phyloP scores from a whole-genome alignment of 1,284 basidiomycete species.

The Fomitiporia mediterranea region DNA sequence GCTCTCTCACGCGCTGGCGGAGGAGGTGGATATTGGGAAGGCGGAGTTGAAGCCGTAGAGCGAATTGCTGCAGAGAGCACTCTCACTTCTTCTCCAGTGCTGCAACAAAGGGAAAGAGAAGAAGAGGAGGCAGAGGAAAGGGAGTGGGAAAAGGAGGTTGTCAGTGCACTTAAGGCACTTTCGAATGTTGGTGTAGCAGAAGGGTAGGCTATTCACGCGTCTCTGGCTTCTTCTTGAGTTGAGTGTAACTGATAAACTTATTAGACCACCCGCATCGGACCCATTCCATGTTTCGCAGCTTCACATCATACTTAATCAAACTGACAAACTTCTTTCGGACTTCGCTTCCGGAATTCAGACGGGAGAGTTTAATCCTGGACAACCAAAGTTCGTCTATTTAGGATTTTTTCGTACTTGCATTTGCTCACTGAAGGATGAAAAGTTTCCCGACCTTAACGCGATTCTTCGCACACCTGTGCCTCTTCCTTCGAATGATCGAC shows the following conservation, averaged over 20 bases:
- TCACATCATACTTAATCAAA: conserved; percentile 77
- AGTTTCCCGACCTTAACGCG: conserved; percentile 71
- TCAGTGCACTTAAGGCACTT: conserved; percentile 47
- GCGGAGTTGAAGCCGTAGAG: conserved; percentile 9
- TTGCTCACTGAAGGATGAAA: not conserved
- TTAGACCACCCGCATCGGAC: conserved; percentile 65
- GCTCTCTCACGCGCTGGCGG: too few relatives aligned
- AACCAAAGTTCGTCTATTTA: conserved; percentile 54
- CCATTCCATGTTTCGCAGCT: conserved; percentile 86
- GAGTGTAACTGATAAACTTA: conserved; percentile 13
- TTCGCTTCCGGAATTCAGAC: conserved; percentile 62
- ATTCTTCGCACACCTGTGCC: conserved; percentile 94
- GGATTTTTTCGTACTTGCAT: conserved; percentile 7
- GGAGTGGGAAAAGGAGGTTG: conserved; percentile 61
- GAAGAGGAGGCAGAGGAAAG: conserved; percentile 46
- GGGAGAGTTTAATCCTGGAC: conserved; percentile 42
- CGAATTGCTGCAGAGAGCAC: conserved; percentile 5
- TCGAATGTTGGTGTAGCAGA: conserved; percentile 50
- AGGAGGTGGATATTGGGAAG: conserved; percentile 18
- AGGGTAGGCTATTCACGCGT: conserved; percentile 41
- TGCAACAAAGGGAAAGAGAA: conserved; percentile 26
- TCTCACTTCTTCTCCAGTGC: not conserved
- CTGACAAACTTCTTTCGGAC: conserved; percentile 62
- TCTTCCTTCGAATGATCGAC: conserved; percentile 84
- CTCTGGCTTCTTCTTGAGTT: not conserved